A percentile compares a stretch with the other conserved stretches of the same genome.
phyloP scores from a whole-genome alignment of 1,139 yeast genomes.

The Diutina siamensis region DNA sequence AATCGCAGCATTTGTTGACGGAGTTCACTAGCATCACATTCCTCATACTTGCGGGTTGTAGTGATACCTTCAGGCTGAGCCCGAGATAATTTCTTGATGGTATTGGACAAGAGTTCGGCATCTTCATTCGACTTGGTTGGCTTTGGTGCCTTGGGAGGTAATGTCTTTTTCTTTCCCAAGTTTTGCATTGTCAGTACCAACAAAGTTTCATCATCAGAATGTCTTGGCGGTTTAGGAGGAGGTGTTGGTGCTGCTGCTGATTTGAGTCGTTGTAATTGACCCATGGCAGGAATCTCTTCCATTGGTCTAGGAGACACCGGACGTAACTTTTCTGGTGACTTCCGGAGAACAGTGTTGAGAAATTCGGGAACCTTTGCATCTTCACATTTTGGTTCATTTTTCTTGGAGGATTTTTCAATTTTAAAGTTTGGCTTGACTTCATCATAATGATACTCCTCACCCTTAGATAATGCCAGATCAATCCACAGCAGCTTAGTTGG shows the following conservation, averaged over 20 bases:
- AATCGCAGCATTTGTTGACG: conserved; percentile 3
- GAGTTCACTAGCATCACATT: not conserved
- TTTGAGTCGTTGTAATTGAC: not conserved
- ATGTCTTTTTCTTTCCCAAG: not conserved
- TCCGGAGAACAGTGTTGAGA: not conserved
- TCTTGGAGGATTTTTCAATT: not conserved
- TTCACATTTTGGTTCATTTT: not conserved
- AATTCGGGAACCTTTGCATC: not conserved
- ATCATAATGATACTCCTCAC: not conserved
- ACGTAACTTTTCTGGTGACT: conserved; percentile 1
- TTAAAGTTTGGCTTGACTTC: conserved; percentile 1
- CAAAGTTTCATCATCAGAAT: not conserved
- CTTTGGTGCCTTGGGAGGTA: conserved; percentile 1
- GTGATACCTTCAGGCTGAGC: not conserved
- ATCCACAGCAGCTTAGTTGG: conserved; percentile 3
- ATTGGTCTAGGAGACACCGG: not conserved
- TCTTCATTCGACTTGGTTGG: not conserved
- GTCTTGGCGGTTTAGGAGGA: not conserved
- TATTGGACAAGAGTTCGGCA: not conserved
- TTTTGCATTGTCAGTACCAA: not conserved
- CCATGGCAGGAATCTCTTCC: not conserved
- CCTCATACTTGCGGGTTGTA: not conserved
- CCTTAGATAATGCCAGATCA: not conserved
- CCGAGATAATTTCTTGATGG: not conserved
- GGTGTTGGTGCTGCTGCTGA: not conserved